Evolutionary conservation across 2,329 filamentous ascomycete genomes (phyloP), one percentile per base, ranked within the genome.

Genomic region (Trichoderma asperellum): DNA sequence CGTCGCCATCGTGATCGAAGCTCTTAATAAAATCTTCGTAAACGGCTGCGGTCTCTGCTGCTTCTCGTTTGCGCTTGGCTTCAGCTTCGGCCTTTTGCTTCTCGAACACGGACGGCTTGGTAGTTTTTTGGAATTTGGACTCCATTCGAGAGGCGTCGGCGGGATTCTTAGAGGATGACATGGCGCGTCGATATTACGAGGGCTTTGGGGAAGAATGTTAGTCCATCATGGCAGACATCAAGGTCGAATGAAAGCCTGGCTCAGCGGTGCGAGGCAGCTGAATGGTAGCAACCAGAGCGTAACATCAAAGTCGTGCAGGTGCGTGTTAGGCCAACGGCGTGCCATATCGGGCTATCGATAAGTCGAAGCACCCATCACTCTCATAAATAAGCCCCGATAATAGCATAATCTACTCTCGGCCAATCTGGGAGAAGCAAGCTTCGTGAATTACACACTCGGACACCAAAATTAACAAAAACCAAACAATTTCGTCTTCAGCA

Each of bases 21-120:
- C 87, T 93, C 80, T 95, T 95, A 68, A 96, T 88, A 73, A 97
- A 97, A 73, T 95, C 93, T 74, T 93, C 89, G 79, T 94, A 92
- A 0, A 94, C 93, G 29, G 93, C 93, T 27, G 92, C 92, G 7
- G 92, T 96, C 81, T 97, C 94, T 73, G 91, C 93, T 75, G 91
- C 91, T 79, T 97, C 94, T 73, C 93, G 88, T 74, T 88, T 86
- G 70, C 92, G 90, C 82, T 97, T 97, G 29, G 93, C 93, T 83
- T 97, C 93, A 68, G 92, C 92, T 78, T 97, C 93, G 70, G 92
- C 92, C 79, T 92, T 93, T 79, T 96, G 92, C 74, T 91, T 90
- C 81, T 97, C 94, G 78, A 96, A 97, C 32, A 91, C 86, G 24
- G 93, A 96, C 77, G 96, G 92, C 80, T 94, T 96, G 71, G 90